Base-by-base conservation (phyloP, 2,329 filamentous ascomycete genomes). In the Orbilia brochopaga region DNA sequence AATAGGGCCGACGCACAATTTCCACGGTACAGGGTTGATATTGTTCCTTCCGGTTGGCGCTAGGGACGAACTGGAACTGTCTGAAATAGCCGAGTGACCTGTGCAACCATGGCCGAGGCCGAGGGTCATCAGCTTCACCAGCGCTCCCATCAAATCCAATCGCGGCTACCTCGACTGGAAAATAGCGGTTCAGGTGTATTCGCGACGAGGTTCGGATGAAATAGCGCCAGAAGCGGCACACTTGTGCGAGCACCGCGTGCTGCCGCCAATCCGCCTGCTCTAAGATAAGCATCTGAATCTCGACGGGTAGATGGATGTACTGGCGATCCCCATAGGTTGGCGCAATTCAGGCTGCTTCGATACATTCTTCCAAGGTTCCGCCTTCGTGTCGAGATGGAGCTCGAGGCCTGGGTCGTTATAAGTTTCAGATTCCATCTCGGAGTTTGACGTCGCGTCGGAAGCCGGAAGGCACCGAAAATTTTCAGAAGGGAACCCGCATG, bases 41-140 rank as follows among this genome's bases (percentile, higher is more conserved):
- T 1, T 15, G 13, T 1, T 11, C 11, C 1, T 52, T 37, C n/a
- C 19, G n/a, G n/a, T 30, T 23, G n/a, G 40, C 2, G 40, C 60
- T 37, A 1, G 27, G 27, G n/a, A 52, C 27, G 10, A 55, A 67
- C 19, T 67, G 63, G 10, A 55, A 67, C 19, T 67, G 63, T 35
- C 56, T 60, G 17, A 56, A 55, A 56, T 67, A 67, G 1, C 8
- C 19, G 7, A 67, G 40, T 2, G 55, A 50, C 30, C 24, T 58
- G 52, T 67, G 63, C 2, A 67, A 2, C 63, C 63, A 67, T 13
- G 63, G 63, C 19, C 63, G 17, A 17, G 63, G 63, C 2, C 63
- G 21, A 0, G 63, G 63, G 30, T 55, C 40, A 10, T 67, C 50
- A 4, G 24, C 56, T 24, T 67, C 63, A 3, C 55, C 63, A 6